phyloP scores from a whole-genome alignment of 257 asterid species.

The Solanum medicagineum region DNA sequence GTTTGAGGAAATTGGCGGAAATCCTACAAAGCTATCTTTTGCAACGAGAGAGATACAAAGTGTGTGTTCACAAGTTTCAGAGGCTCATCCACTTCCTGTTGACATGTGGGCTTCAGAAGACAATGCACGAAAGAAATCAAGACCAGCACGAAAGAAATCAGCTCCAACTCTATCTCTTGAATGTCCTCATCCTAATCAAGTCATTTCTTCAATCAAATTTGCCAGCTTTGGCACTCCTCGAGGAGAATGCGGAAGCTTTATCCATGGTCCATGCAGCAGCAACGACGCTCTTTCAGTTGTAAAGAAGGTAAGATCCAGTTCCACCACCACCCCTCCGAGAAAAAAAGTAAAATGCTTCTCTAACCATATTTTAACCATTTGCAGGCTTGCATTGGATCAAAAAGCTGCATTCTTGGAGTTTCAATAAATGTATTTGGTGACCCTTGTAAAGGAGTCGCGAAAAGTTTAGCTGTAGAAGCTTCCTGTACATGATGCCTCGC shows the following conservation, averaged over 20 bases:
- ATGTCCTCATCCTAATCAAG: slow-evolving; percentile 57
- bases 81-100: slow-evolving; percentile 61
- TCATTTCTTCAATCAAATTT: slow-evolving; percentile 57
- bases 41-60: slow-evolving; percentile 44
- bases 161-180: slow-evolving; percentile 41
- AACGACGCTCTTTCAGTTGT: slow-evolving; percentile 40
- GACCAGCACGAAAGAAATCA: slow-evolving; percentile 24
- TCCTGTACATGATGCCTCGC: slow-evolving; percentile 40
- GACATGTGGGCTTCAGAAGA: slow-evolving; percentile 56
- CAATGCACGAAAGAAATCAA: slow-evolving; percentile 15
- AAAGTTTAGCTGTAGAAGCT: slow-evolving; percentile 80
- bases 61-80: slow-evolving; percentile 56
- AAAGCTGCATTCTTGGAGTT: slow-evolving; percentile 59
- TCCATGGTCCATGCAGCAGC: slow-evolving; percentile 79
- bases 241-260: slow-evolving; percentile 77
- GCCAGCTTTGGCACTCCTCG: slow-evolving; percentile 88
- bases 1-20: slow-evolving; percentile 83
- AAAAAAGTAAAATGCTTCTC: background rate
- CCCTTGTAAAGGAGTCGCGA: slow-evolving; percentile 51
- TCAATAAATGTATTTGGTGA: slow-evolving; percentile 54
- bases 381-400: slow-evolving; percentile 77
- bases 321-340: too few relatives aligned
- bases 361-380: background rate
- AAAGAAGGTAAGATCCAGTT: slow-evolving; percentile 32
- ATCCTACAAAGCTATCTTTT: slow-evolving; percentile 65